These are phyloP conservation scores for Botrytis elliptica DNA, from an alignment of 2,329 filamentous ascomycete genomes.

Conservation along the genomic window DNA sequence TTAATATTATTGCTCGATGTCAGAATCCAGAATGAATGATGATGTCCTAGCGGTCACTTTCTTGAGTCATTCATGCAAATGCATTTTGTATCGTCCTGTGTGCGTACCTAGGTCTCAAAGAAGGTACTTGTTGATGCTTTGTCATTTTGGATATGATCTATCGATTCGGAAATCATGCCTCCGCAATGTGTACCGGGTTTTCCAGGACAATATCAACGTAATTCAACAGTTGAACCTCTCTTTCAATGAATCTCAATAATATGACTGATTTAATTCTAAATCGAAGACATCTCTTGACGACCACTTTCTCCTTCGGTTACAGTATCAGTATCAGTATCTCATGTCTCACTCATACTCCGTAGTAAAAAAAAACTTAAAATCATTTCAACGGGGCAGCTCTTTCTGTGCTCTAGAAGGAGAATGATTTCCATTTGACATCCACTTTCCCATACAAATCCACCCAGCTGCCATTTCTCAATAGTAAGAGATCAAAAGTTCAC, in stretches of 20 bases:
- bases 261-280: constrained; percentile 5
- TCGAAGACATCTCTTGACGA: not conserved
- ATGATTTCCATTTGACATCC: constrained; percentile 10
- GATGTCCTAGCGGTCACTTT: constrained; percentile 12
- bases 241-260: not conserved
- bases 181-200: not conserved
- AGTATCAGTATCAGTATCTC: constrained; percentile 18
- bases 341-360: not conserved
- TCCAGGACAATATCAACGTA: not conserved
- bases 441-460: constrained; percentile 4
- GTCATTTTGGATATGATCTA: not conserved
- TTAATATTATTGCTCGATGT: not conserved
- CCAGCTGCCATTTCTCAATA: not conserved
- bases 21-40: not conserved
- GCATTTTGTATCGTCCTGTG: not conserved
- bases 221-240: not conserved
- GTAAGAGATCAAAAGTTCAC: constrained; percentile 1
- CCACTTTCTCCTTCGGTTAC: not conserved
- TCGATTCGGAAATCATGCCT: not conserved
- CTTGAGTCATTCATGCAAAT: not conserved
- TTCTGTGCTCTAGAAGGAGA: not conserved
- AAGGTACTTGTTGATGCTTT: not conserved
- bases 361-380: not conserved
- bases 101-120: not conserved
- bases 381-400: not conserved